Conservation (phyloP, 306 rosid genomes). For the Hippophae tibetana region DNA sequence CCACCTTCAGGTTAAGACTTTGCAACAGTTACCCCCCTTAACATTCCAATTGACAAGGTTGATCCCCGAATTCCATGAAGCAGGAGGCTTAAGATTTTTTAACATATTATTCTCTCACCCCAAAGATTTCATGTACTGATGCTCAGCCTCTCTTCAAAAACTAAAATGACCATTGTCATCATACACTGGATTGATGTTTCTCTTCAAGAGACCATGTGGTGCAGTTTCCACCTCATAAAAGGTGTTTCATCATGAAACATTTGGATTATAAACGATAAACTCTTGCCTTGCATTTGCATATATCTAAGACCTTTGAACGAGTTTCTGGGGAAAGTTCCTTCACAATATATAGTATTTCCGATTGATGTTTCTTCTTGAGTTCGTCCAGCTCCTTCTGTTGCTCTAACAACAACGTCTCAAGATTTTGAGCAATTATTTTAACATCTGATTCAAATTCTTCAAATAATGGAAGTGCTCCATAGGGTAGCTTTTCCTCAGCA, state of each 20-base stretch:
- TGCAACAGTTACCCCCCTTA: too few species aligned
- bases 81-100: too few species aligned
- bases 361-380: conserved; percentile 55
- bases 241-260: not conserved
- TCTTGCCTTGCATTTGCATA: conserved; percentile 41
- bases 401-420: conserved; percentile 37
- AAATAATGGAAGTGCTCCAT: conserved; percentile 19
- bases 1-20: too few species aligned
- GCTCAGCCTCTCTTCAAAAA: not conserved
- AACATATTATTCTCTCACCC: too few species aligned
- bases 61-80: too few species aligned
- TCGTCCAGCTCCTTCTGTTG: conserved; percentile 56
- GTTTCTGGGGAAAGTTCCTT: conserved; percentile 40
- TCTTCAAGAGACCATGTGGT: not conserved
- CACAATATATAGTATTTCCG: conserved; percentile 40
- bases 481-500: conserved; percentile 16
- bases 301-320: conserved; percentile 36
- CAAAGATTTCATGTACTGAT: too few species aligned
- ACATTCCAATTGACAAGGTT: too few species aligned
- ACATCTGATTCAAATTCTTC: conserved; percentile 17
- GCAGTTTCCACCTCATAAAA: conserved; percentile 1
- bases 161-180: conserved; percentile 2
- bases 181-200: not conserved
- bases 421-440: conserved; percentile 25
- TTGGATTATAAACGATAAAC: conserved; percentile 20